A percentile compares a stretch with the other conserved stretches of the same genome.
Conservation (phyloP, 306 rosid genomes). For the Trifolium subterraneum region DNA sequence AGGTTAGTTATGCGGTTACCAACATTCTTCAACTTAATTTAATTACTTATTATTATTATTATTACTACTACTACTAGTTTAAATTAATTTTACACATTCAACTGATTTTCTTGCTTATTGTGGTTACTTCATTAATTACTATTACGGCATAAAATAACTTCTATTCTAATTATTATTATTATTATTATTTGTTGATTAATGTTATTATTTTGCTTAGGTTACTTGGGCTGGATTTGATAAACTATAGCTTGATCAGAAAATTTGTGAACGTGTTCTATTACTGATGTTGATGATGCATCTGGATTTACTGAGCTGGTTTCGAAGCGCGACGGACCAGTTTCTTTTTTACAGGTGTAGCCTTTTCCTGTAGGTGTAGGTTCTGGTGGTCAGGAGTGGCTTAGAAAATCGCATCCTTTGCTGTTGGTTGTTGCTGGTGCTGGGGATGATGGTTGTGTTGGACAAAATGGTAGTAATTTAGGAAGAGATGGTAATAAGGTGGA, state of each 20-base stretch:
- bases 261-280: conserved; percentile 62
- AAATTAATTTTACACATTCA: too few relatives aligned
- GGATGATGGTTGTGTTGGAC: conserved; percentile 42
- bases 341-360: conserved; percentile 90
- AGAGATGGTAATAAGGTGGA: conserved; percentile 54
- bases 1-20: conserved; percentile 41
- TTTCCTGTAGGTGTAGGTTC: conserved; percentile 54
- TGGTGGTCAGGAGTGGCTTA: conserved; percentile 62
- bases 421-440: conserved; percentile 79
- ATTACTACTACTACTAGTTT: neutral
- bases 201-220: conserved; percentile 49
- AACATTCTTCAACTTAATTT: neutral
- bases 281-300: conserved; percentile 85
- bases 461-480: conserved; percentile 48
- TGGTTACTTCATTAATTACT: neutral
- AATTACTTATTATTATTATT: neutral
- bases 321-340: conserved; percentile 78
- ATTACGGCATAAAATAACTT: neutral
- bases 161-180: conserved; percentile 18
- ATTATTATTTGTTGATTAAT: neutral
- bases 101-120: conserved; percentile 1
- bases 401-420: conserved; percentile 70
- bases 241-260: conserved; percentile 67
- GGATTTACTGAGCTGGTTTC: conserved; percentile 79
- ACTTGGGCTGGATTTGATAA: conserved; percentile 92